phyloP scores from a whole-genome alignment of 306 rosid species.

The Notholithocarpus densiflorus region DNA sequence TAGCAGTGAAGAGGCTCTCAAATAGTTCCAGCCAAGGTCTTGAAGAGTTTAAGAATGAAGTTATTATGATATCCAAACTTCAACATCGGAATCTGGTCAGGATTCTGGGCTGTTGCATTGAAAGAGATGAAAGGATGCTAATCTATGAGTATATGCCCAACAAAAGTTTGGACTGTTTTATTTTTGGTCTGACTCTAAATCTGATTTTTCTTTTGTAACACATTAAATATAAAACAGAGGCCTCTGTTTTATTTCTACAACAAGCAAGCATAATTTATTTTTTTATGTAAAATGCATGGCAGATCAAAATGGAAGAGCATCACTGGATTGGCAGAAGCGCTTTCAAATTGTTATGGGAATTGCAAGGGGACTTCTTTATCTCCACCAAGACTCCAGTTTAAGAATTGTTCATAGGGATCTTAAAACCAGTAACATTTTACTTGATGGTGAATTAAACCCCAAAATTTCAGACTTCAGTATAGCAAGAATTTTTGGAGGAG shows the following conservation, averaged over 20 bases:
- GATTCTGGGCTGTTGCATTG: constrained; percentile 51
- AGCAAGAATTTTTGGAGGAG: constrained; percentile 43
- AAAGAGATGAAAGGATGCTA: constrained; percentile 39
- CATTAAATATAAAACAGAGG: no score
- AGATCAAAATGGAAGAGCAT: constrained; percentile 29
- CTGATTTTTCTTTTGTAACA: no score
- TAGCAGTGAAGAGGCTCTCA: constrained; percentile 61
- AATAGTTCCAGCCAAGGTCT: constrained; percentile 47
- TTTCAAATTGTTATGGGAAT: constrained; percentile 43
- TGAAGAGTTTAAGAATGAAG: constrained; percentile 59
- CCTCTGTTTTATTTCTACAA: no score
- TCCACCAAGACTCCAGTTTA: constrained; percentile 56
- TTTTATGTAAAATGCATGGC: background rate
- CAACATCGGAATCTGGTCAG: constrained; percentile 59
- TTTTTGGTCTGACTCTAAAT: constrained; percentile 23
- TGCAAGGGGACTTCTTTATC: constrained; percentile 45
- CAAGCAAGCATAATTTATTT: background rate
- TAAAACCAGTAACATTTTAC: constrained; percentile 46
- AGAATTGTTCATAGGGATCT: constrained; percentile 53
- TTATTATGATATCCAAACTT: constrained; percentile 31
- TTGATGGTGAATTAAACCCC: constrained; percentile 42
- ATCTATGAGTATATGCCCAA: constrained; percentile 59
- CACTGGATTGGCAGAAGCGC: constrained; percentile 37
- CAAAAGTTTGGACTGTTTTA: constrained; percentile 30
- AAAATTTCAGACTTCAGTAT: constrained; percentile 54